phyloP scores from a whole-genome alignment of 345 rosid genomes.

The Citrus trifoliata region DNA sequence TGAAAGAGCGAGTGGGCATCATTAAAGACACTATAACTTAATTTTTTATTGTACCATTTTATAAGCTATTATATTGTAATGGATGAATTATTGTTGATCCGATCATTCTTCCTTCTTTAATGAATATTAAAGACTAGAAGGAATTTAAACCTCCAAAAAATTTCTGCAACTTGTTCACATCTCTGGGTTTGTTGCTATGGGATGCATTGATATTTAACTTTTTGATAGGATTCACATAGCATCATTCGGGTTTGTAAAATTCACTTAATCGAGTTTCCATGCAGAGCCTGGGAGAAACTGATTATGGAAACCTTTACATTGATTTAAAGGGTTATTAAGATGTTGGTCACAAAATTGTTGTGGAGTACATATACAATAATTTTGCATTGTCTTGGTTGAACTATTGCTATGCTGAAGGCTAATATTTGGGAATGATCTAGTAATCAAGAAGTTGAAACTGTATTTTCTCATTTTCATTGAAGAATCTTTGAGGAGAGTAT shows the following conservation, averaged over 20 bases:
- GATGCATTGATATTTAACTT: background rate
- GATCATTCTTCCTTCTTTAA: background rate
- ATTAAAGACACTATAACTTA: background rate
- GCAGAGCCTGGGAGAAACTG: background rate
- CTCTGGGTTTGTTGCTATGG: background rate
- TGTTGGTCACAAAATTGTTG: background rate
- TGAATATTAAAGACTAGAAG: background rate
- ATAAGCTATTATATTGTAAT: background rate
- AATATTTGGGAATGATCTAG: background rate
- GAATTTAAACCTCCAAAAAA: background rate
- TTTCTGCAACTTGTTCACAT: constrained; percentile 6
- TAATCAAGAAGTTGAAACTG: background rate
- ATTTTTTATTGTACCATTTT: background rate
- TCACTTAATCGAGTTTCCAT: background rate
- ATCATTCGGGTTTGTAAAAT: background rate
- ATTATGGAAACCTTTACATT: background rate
- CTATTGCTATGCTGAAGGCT: constrained; percentile 7
- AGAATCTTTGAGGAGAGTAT: background rate
- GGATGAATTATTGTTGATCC: background rate
- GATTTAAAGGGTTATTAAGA: background rate
- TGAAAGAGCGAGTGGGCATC: background rate
- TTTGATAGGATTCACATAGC: background rate
- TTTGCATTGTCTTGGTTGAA: background rate
- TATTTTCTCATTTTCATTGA: background rate
- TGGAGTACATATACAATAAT: background rate